Evolutionary conservation across 208 protist species (phyloP).

Genomic region (Lotmaria passim): DNA sequence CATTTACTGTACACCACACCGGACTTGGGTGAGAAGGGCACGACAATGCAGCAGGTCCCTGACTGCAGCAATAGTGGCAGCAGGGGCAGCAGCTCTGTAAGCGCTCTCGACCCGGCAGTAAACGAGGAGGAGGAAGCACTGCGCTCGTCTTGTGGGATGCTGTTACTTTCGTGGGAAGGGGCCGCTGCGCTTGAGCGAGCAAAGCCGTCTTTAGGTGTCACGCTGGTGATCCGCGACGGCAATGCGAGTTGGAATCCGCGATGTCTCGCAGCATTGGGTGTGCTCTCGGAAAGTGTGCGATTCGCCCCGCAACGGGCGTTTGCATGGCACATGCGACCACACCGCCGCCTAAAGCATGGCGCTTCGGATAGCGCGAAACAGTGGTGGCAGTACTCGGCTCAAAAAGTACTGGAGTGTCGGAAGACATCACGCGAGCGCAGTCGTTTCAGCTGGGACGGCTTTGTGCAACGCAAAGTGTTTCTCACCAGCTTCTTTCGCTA

Average conservation of each 20-base stretch:
- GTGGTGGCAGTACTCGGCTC: slow-evolving; percentile 43
- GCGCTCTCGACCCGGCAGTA: too few species aligned
- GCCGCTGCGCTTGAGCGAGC: not conserved
- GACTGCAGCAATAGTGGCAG: not conserved
- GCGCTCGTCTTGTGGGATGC: slow-evolving; percentile 9
- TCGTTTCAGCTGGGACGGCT: slow-evolving; percentile 34
- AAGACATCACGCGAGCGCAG: slow-evolving; percentile 11
- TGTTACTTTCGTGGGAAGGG: slow-evolving; percentile 11
- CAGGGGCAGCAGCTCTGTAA: too few species aligned
- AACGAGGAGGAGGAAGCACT: slow-evolving; percentile 6
- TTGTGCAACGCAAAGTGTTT: slow-evolving; percentile 23
- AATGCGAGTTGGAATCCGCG: slow-evolving; percentile 6
- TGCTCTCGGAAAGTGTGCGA: slow-evolving; percentile 25
- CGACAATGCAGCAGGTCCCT: not conserved
- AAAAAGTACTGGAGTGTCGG: slow-evolving; percentile 10
- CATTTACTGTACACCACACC: slow-evolving; percentile 9
- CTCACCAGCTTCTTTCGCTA: slow-evolving; percentile 22
- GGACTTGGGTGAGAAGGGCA: not conserved
- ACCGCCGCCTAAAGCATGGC: slow-evolving; percentile 2
- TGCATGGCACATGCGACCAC: slow-evolving; percentile 16
- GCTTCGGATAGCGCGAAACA: not conserved
- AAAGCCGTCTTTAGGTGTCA: not conserved
- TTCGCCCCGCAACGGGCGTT: slow-evolving; percentile 21
- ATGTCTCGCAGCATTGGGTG: slow-evolving; percentile 11
- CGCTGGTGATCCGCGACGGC: slow-evolving; percentile 7